Evolutionary conservation across 208 protist genomes (phyloP).

Genomic region (Porcisia hertigi): DNA sequence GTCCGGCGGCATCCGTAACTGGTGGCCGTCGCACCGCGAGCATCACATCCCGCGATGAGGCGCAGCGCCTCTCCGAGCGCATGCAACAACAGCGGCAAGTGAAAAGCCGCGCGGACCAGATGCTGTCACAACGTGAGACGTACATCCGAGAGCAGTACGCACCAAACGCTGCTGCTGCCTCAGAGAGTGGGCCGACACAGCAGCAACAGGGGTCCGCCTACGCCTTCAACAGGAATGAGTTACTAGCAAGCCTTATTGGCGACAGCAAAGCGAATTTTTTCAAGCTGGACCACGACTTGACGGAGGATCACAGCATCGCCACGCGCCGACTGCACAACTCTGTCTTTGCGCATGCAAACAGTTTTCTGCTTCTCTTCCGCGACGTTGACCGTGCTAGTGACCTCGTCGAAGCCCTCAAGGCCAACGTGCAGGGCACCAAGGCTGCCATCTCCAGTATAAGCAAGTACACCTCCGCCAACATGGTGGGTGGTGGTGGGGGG

Average conservation of each 20-base stretch:
- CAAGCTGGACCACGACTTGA: slow-evolving; percentile 72
- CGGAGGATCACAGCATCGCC: slow-evolving; percentile 71
- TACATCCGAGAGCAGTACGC: slow-evolving; percentile 62
- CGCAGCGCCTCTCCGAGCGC: slow-evolving; percentile 24
- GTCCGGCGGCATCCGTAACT: background rate
- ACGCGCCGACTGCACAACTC: slow-evolving; percentile 60
- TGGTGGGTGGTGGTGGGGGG: slow-evolving; percentile 9
- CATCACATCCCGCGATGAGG: slow-evolving; percentile 16
- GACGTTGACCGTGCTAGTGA: slow-evolving; percentile 74
- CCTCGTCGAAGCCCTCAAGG: slow-evolving; percentile 79
- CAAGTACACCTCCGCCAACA: slow-evolving; percentile 60
- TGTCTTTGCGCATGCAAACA: slow-evolving; percentile 75
- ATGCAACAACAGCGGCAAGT: slow-evolving; percentile 37
- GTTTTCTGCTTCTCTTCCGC: slow-evolving; percentile 83
- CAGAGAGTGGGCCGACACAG: background rate
- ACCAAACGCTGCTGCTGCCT: slow-evolving; percentile 24
- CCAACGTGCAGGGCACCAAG: slow-evolving; percentile 85
- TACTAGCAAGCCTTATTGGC: slow-evolving; percentile 58
- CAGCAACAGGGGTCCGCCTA: slow-evolving; percentile 19
- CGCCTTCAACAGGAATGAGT: slow-evolving; percentile 72
- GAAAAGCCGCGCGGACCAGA: slow-evolving; percentile 25
- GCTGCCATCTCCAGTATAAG: slow-evolving; percentile 77
- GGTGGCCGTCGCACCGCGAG: slow-evolving; percentile 1
- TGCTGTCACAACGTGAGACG: slow-evolving; percentile 49
- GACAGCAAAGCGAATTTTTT: slow-evolving; percentile 70